These are phyloP conservation scores for Podila epigama DNA, from an alignment of 192 early-diverging fungal species.

Conservation along the genomic window DNA sequence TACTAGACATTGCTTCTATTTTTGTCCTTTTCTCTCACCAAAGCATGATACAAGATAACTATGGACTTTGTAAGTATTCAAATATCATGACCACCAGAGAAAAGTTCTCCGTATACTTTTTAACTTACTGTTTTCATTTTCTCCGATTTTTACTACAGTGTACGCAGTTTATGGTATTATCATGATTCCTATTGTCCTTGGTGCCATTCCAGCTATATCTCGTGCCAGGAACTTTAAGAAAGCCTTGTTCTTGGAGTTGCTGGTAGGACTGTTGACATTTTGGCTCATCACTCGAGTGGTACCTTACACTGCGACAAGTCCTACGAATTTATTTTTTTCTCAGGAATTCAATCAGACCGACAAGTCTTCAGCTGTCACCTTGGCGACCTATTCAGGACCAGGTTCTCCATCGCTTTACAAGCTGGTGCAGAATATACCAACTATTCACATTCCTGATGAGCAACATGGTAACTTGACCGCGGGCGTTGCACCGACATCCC, in stretches of 20 bases:
- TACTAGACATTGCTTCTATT: constrained; percentile 12
- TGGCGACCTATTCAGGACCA: neutral
- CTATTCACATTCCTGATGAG: neutral
- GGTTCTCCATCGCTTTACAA: constrained; percentile 14
- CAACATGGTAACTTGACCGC: neutral
- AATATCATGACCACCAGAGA: neutral
- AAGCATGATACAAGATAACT: constrained; percentile 12
- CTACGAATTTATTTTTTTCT: constrained; percentile 14
- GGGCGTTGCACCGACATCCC: neutral
- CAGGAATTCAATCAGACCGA: constrained; percentile 40
- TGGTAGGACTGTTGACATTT: neutral
- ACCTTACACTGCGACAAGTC: constrained; percentile 5
- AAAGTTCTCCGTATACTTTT: neutral
- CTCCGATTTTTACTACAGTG: constrained; percentile 13
- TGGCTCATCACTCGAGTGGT: constrained; percentile 15
- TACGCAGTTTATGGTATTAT: constrained; percentile 23
- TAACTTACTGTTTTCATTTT: neutral
- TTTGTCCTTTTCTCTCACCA: constrained; percentile 10
- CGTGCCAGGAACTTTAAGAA: constrained; percentile 32
- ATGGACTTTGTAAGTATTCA: constrained; percentile 19
- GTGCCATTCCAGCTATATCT: constrained; percentile 17
- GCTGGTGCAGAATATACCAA: constrained; percentile 12
- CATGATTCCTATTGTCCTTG: constrained; percentile 21
- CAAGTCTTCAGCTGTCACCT: constrained; percentile 3
- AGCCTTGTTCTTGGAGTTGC: constrained; percentile 2